Evolutionary conservation across 1,284 basidiomycete genomes (phyloP).

Genomic region (Gomphus bonarii): DNA sequence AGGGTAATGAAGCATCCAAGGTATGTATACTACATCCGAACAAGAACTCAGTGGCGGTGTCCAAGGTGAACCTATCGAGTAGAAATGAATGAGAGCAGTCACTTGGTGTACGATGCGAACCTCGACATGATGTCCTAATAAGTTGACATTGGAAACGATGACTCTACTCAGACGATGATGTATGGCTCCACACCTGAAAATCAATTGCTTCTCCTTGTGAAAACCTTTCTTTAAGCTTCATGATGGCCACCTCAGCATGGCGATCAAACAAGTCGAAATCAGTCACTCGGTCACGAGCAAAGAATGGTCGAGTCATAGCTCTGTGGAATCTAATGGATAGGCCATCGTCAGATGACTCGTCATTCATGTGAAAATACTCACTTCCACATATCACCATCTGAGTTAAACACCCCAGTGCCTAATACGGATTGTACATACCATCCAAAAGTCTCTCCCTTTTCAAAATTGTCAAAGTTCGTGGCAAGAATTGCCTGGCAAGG

Average conservation of each 20-base stretch:
- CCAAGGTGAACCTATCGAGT: constrained; percentile 38
- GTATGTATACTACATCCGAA: constrained; percentile 32
- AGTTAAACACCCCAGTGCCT: constrained; percentile 51
- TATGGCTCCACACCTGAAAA: constrained; percentile 29
- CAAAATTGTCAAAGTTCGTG: constrained; percentile 32
- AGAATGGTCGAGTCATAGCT: constrained; percentile 47
- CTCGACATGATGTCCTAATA: constrained; percentile 29
- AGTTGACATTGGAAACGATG: background rate
- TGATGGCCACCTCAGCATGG: constrained; percentile 32
- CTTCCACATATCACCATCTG: constrained; percentile 51
- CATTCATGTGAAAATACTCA: constrained; percentile 18
- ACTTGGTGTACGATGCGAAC: background rate
- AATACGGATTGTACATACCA: constrained; percentile 24
- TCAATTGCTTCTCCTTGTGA: constrained; percentile 36
- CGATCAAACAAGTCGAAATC: constrained; percentile 46
- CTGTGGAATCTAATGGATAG: constrained; percentile 36
- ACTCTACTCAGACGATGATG: background rate
- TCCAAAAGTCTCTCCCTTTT: constrained; percentile 26
- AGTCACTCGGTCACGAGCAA: constrained; percentile 39
- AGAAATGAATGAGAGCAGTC: background rate
- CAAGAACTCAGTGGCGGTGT: constrained; percentile 42
- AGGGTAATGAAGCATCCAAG: constrained; percentile 33
- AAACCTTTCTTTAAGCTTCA: constrained; percentile 30
- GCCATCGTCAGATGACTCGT: background rate
- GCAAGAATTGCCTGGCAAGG: constrained; percentile 26